Evolutionary conservation across 805 yeast species (phyloP), one percentile per base, ranked within the genome.

Genomic region (Candida yuanshanica): DNA sequence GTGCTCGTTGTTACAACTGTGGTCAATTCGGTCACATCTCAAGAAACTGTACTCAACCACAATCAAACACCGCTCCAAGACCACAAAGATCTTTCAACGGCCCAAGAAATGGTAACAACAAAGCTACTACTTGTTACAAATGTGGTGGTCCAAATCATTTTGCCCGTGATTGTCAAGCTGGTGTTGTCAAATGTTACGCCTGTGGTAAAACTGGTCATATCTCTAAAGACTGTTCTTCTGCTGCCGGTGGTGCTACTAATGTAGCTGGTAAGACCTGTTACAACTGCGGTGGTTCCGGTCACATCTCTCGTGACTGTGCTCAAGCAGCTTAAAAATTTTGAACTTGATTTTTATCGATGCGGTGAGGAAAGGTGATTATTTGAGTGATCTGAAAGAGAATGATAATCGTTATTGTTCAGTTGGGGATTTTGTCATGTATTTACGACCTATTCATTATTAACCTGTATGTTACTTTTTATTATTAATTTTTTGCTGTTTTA

Each of bases 141-240:
- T 86, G 95, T 64, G 95, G 95, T 59, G 93, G 91, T 50, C 89
- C 93, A 60, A 86, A 86, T 79, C 95, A 88, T 66, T 83, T 81
- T 68, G 95, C 95, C 51, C 83, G 86, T 70, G 95, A 87, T 65
- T 87, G 96, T 68, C 81, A 79, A 53, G 75, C 79, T 43, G 75
- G 73, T 51, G 68, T 65, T 42, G 74, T 79, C 61, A 86, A 86
- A 68, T 89, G 97, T 69, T 90, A 87, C 75, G 84, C 90, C 48
- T 89, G 97, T 68, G 96, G 96, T 55, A 79, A 81, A 65, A 70
- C 77, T 48, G 96, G 96, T 43, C 97, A 90, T 72, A 79, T 87
- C 56, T 80, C 93, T 48, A 85, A 79, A 65, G 95, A 84, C 51
- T 88, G 96, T 68, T 65, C 74, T 46, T 66, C 77, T 38, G 73